Evolutionary conservation across 805 yeast species (phyloP), one percentile per base, ranked within the genome.

Genomic region (Kodamaea kaohsiungensis): DNA sequence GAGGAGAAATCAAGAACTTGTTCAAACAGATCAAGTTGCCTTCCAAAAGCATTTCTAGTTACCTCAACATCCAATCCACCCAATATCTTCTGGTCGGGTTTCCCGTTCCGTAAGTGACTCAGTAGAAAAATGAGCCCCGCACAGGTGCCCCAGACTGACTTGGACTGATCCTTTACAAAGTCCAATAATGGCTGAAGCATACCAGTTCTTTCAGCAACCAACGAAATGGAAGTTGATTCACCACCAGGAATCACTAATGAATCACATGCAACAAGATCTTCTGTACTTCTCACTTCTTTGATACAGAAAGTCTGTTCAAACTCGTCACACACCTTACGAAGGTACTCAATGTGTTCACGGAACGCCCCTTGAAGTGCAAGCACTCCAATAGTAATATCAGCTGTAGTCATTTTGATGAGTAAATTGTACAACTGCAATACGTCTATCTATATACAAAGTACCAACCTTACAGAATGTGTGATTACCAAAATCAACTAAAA

Each of bases 81-180:
- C 43, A 89, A 70, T 2, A 84, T 66, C 53, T 79, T 71, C 58
- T 88, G 87, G 18, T 80, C 78, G 1, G 73, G 76, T 48, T 77
- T 77, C 17, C 84, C 86, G 61, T 82, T 79, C 13, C 76, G 70
- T 38, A 86, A 72, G 47, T 77, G 74, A 53, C 78, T 73, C 7
- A 91, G 79, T 19, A 89, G 71, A 58, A 88, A 77, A 50, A 89
- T 88, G 60, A 89, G 71, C 2, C 96, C 96, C 2, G 96, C 96
- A 68, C 96, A 89, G 0, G 96, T 89, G 0, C 96, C 96, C 96
- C 96, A 89, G 10, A 84, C 79, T 1, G 89, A 85, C 56, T 79
- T 81, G 10, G 55, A 48, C 17, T 71, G 70, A 7, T 78, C 70
- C 48, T 78, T 74, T 19, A 85, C 82, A 65, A 80, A 83, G 10